Conservation (phyloP, 345 rosid species). For the Citrus glauca region DNA sequence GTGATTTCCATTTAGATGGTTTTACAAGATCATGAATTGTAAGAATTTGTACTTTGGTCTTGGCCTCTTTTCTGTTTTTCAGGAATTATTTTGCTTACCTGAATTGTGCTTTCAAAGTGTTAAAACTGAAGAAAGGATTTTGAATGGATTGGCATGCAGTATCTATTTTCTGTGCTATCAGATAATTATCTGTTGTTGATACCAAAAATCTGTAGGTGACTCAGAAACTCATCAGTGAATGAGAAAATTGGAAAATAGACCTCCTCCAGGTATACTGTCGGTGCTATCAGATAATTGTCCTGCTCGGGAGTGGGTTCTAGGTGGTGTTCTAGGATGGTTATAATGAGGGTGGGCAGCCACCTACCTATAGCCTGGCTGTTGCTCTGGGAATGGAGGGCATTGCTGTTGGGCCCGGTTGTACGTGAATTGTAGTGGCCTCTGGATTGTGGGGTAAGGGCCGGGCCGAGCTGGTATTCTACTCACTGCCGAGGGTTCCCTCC, state of each 20-base stretch:
- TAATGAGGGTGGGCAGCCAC: no score
- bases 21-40: slow-evolving; percentile 10
- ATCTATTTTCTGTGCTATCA: neutral
- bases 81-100: neutral
- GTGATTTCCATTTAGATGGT: neutral
- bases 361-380: no score
- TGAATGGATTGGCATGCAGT: neutral
- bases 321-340: no score
- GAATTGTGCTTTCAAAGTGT: neutral
- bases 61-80: neutral
- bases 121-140: neutral
- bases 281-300: no score
- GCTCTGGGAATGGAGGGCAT: no score
- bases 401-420: no score
- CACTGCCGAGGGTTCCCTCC: no score
- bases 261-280: no score
- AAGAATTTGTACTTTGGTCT: neutral
- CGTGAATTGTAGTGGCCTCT: no score
- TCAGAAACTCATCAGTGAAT: neutral
- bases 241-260: neutral
- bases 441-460: no score
- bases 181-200: neutral
- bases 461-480: no score
- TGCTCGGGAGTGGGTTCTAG: no score
- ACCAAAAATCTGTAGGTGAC: neutral